Base-by-base conservation (phyloP, 1,284 basidiomycete species). In the Xanthoconium separans region DNA sequence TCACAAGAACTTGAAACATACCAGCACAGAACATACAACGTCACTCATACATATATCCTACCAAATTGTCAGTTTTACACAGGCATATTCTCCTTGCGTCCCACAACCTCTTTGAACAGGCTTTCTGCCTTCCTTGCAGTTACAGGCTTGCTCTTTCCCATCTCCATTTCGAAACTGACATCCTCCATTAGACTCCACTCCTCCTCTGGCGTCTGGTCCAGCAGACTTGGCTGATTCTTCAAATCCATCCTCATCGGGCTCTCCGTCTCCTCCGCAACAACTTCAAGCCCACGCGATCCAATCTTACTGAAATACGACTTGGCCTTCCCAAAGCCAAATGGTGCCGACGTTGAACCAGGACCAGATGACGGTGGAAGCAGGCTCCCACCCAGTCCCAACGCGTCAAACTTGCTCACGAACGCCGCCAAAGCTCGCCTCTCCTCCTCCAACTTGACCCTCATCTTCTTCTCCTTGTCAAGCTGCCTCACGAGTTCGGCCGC, bases 321-420 rank as follows among this genome's bases (percentile, higher is more conserved):
- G 18, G 77, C 65, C 55, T 69, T 75, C 53, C 75, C 69, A 3
- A 52, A 30, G 7, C 56, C 54, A 20, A 33, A 20, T 18, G 54
- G 11, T 6, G 30, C 30, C 6, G 50, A 29, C 13, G 36, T n/a
- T 6, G 54, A 37, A 11, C 18, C 45, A 20, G 65, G 11, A 30
- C 10, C 44, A 15, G 55, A 5, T n/a, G 70, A 55, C 2, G 72
- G 58, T 9, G 75, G 63, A 1, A 77, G 66, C 15, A 68, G 13
- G 5, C 73, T 70, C 4, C 75, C 61, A 6, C 67, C 65, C 30
- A 84, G 69, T 0, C 83, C 84, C 12, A 87, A 66, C 4, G 86
- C 79, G 67, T 92, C 89, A 62, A 91, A 90, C 66, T 85, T 87
- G 66, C 75, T 78, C 33, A 92, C 89, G 60, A 92, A 92, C 4